These are phyloP conservation scores for Gentiana dahurica DNA, from an alignment of 257 asterid species.

Conservation along the genomic window DNA sequence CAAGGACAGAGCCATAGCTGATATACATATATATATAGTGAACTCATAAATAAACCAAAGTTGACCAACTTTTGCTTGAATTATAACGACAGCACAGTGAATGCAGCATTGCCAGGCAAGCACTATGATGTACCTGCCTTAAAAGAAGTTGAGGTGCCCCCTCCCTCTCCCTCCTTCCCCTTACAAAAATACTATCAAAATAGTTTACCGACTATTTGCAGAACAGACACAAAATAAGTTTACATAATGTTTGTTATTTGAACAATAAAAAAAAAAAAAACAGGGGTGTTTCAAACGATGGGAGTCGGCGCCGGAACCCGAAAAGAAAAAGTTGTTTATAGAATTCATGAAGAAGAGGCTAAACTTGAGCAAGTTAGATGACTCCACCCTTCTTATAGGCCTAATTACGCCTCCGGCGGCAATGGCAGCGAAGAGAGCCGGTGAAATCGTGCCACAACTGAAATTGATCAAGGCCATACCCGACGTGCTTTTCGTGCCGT, in stretches of 20 bases:
- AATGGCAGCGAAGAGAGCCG: constrained; percentile 82
- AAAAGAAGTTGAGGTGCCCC: constrained; percentile 45
- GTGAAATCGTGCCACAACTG: constrained; percentile 75
- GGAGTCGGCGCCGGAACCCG: constrained; percentile 22
- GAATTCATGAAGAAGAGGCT: constrained; percentile 53
- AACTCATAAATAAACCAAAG: too few species aligned
- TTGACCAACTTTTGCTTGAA: neutral
- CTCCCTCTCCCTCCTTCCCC: constrained; percentile 17
- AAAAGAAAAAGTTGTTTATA: constrained; percentile 37
- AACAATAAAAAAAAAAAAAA: neutral
- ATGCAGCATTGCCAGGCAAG: constrained; percentile 79
- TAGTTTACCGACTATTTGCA: constrained; percentile 7
- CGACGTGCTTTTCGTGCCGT: constrained; percentile 65
- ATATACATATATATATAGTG: too few species aligned
- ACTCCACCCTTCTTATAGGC: constrained; percentile 57
- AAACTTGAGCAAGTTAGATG: constrained; percentile 49
- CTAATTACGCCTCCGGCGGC: constrained; percentile 76
- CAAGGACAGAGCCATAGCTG: too few species aligned
- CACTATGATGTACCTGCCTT: constrained; percentile 57
- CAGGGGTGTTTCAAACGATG: constrained; percentile 42
- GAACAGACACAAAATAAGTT: too few species aligned
- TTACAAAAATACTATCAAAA: neutral
- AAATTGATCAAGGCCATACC: constrained; percentile 61
- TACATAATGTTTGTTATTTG: too few species aligned
- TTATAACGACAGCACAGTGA: constrained; percentile 45